Evolutionary conservation across 305 asterid genomes (phyloP).

Genomic region (Coffea humblotiana): DNA sequence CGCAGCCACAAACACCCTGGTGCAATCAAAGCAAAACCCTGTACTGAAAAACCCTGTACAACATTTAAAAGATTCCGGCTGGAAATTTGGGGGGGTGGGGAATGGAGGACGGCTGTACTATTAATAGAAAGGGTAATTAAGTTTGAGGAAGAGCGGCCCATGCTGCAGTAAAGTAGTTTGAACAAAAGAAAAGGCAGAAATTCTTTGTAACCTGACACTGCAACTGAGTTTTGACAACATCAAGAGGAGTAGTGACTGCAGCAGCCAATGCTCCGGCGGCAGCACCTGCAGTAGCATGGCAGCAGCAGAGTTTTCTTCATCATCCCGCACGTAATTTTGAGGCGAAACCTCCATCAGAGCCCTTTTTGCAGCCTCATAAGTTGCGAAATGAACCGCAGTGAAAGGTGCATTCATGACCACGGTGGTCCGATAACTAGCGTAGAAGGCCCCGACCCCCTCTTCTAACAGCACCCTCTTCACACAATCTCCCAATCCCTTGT

Average conservation of each 20-base stretch:
- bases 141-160: no score
- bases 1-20: constrained; percentile 56
- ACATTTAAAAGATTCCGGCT: no score
- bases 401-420: constrained; percentile 68
- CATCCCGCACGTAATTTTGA: constrained; percentile 16
- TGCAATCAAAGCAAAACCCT: not conserved
- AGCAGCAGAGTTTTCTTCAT: constrained; percentile 43
- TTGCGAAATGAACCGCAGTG: constrained; percentile 62
- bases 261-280: constrained; percentile 68
- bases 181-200: not conserved
- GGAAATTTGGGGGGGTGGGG: no score
- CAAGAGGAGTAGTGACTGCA: constrained; percentile 56
- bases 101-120: no score
- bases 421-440: constrained; percentile 61
- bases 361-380: constrained; percentile 60
- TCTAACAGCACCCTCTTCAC: constrained; percentile 46
- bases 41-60: not conserved
- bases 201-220: constrained; percentile 55
- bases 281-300: constrained; percentile 69
- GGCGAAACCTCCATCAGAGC: constrained; percentile 36
- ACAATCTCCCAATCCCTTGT: constrained; percentile 55
- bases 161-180: no score
- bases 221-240: constrained; percentile 65
- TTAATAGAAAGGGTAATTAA: no score
- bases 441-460: constrained; percentile 59